Base-by-base conservation (phyloP, 2,329 filamentous ascomycete genomes). In the Ophiocordyceps sinensis region DNA sequence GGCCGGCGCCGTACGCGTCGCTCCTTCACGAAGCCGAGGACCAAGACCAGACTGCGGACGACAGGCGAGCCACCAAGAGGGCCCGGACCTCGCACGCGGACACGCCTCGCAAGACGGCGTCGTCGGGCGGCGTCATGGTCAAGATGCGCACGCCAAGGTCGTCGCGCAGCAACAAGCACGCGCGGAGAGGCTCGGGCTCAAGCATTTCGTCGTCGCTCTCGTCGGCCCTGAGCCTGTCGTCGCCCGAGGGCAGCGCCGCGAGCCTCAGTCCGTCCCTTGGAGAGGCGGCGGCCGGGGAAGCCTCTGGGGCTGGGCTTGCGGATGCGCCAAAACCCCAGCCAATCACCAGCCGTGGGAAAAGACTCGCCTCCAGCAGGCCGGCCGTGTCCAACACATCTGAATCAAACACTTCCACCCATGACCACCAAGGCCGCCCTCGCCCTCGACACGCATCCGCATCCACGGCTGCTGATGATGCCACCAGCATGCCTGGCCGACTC, bases 1-100 rank as follows among this genome's bases (percentile, higher is more conserved):
- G 64, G 54, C 52, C 60, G 43, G 70, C 70, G 32, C 70, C 71
- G 2, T 75, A 73, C 57, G 56, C 52, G 28, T 54, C 64, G 31
- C 60, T 75, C n/a, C 51, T 61, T 42, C 49, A 49, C 68, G 48
- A 63, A 65, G 44, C 45, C 4, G 52, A 52, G 38, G 50, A 41
- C 17, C 35, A 29, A 12, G 19, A 6, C 12, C 15, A 10, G 38
- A 28, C 5, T n/a, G 38, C 14, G 40, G 38, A 19, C 31, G 41
- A 39, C 38, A 44, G 26, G 44, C 58, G 57, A 41, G 61, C 54
- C 34, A 47, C 54, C 36, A 67, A 65, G 51, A 62, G 55, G 49
- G 51, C 52, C 47, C 65, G 62, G 47, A 54, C 52, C 17, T 51
- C 51, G 44, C 55, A 59, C 37, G 6, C 40, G 30, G 40, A 30